A percentile compares a stretch with the other conserved stretches of the same genome.
Evolutionary conservation across 768 basidiomycete genomes (phyloP).

Genomic region (Suillus weaverae): DNA sequence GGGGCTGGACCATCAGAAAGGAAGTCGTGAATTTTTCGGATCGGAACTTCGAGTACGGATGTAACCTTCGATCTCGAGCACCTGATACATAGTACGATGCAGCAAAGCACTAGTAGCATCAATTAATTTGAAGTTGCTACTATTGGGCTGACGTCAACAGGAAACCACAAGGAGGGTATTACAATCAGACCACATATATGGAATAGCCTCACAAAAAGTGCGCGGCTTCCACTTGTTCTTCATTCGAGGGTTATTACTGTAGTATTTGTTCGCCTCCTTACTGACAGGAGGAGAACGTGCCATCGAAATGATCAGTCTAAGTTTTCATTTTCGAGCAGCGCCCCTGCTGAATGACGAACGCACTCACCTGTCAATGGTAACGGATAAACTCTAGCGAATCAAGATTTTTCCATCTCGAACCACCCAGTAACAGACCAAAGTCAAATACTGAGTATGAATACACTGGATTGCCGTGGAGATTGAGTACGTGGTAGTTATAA

Average conservation of each 20-base stretch:
- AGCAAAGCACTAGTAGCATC: neutral
- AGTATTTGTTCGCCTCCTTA: neutral
- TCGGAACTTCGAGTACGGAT: neutral
- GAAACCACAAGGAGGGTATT: neutral
- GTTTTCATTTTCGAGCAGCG: neutral
- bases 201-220: neutral
- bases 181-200: neutral
- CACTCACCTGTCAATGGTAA: neutral
- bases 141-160: neutral
- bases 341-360: neutral
- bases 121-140: neutral
- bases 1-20: neutral
- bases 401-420: neutral
- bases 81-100: neutral
- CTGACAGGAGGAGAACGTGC: neutral
- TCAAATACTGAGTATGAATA: neutral
- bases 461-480: neutral
- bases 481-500: neutral
- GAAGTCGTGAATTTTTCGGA: neutral
- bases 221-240: neutral
- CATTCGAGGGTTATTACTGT: neutral
- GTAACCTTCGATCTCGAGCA: neutral
- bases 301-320: neutral
- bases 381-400: neutral
- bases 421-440: neutral